Percentiles rank a stretch among this genome's conserved stretches.
These are phyloP conservation scores for Malus asiatica DNA, from an alignment of 306 rosid species.

Conservation along the genomic window DNA sequence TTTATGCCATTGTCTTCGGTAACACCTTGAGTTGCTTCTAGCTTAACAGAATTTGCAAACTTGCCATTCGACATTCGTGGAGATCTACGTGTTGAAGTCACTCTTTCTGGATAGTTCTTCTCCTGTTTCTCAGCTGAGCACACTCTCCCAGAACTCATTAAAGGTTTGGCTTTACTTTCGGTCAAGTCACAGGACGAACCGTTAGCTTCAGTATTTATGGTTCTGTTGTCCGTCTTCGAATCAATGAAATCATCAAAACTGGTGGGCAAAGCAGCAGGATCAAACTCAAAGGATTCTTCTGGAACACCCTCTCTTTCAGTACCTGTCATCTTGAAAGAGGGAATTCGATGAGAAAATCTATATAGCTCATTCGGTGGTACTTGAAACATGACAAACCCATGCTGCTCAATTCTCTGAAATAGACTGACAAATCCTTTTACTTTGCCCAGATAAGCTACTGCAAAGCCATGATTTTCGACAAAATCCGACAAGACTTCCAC, in stretches of 20 bases:
- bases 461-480: slow-evolving; percentile 39
- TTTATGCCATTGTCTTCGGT: not conserved
- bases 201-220: slow-evolving; percentile 15
- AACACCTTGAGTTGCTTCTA: slow-evolving; percentile 10
- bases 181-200: slow-evolving; percentile 13
- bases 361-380: slow-evolving; percentile 51
- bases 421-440: slow-evolving; percentile 77
- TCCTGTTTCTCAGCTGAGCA: slow-evolving; percentile 14
- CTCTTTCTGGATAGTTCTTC: slow-evolving; percentile 18
- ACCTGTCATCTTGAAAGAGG: slow-evolving; percentile 69
- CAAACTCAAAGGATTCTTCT: slow-evolving; percentile 73
- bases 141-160: slow-evolving; percentile 15
- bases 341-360: slow-evolving; percentile 75
- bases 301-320: slow-evolving; percentile 69
- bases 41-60: slow-evolving; percentile 13
- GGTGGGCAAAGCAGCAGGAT: slow-evolving; percentile 66
- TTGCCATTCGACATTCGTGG: slow-evolving; percentile 26
- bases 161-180: slow-evolving; percentile 22
- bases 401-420: slow-evolving; percentile 43
- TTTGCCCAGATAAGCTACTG: slow-evolving; percentile 57
- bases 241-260: slow-evolving; percentile 25
- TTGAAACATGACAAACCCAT: slow-evolving; percentile 26
- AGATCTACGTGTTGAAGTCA: slow-evolving; percentile 28
- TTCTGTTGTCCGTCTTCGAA: slow-evolving; percentile 23
- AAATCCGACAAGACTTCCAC: slow-evolving; percentile 72